A percentile compares a stretch with the other conserved stretches of the same genome.
These are phyloP conservation scores for Ambrosiella cleistominuta DNA, from an alignment of 2,329 filamentous ascomycete genomes.

Conservation along the genomic window DNA sequence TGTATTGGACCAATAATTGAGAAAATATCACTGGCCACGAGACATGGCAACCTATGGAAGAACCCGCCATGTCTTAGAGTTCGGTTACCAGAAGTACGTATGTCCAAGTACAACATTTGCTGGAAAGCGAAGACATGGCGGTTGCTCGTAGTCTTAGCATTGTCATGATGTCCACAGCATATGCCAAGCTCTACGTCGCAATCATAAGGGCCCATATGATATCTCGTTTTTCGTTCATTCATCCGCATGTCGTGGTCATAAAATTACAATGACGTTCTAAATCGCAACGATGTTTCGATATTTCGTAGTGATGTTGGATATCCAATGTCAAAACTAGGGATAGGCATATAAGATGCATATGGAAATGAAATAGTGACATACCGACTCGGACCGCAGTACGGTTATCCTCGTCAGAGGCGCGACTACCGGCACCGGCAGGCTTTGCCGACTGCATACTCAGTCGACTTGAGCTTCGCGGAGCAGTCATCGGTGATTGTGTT, in stretches of 20 bases:
- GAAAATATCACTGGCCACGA: not conserved
- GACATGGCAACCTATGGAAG: not conserved
- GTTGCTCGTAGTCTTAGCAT: not conserved
- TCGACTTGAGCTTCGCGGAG: constrained; percentile 61
- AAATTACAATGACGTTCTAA: too few species aligned
- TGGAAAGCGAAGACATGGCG: not conserved
- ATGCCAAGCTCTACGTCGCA: not conserved
- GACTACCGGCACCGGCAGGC: constrained; percentile 51
- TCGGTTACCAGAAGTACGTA: too few species aligned
- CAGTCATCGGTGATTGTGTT: constrained; percentile 16
- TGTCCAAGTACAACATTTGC: not conserved
- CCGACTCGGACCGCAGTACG: constrained; percentile 93
- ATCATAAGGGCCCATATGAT: not conserved
- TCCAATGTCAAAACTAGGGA: not conserved
- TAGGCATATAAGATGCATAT: not conserved
- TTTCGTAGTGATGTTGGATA: not conserved
- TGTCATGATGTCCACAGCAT: not conserved
- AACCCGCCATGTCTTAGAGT: not conserved
- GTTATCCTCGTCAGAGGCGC: constrained; percentile 74
- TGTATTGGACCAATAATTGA: not conserved
- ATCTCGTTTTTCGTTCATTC: not conserved
- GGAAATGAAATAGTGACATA: constrained; percentile 33
- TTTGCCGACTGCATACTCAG: constrained; percentile 67
- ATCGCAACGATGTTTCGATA: not conserved
- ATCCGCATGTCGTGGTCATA: too few species aligned